These are phyloP conservation scores for Rutstroemia sp. DNA, from an alignment of 2,329 filamentous ascomycete species.

Conservation along the genomic window DNA sequence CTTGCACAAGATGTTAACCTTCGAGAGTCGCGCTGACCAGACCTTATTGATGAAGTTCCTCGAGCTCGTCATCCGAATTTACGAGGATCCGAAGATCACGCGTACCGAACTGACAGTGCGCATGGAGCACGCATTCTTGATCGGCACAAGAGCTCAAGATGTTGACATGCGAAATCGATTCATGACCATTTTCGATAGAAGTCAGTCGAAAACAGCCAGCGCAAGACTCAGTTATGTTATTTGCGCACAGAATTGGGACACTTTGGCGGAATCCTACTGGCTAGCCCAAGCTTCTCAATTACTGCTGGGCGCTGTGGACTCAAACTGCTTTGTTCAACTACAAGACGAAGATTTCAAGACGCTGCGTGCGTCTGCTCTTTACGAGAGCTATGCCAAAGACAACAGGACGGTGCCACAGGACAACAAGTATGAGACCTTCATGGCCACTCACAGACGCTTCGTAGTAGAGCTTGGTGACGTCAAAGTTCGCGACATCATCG, in stretches of 20 bases:
- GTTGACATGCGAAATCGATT: slow-evolving; percentile 97
- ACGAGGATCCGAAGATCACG: slow-evolving; percentile 94
- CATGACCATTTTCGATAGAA: slow-evolving; percentile 92
- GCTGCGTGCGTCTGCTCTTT: slow-evolving; percentile 65
- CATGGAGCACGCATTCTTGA: slow-evolving; percentile 96
- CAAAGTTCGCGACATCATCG: slow-evolving; percentile 79
- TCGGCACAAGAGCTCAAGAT: slow-evolving; percentile 86
- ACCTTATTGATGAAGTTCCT: slow-evolving; percentile 89
- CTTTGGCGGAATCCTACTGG: slow-evolving; percentile 92
- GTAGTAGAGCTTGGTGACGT: slow-evolving; percentile 76
- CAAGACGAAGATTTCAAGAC: slow-evolving; percentile 79
- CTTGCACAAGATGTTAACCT: slow-evolving; percentile 96
- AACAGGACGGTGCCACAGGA: slow-evolving; percentile 63
- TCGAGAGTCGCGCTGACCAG: slow-evolving; percentile 76
- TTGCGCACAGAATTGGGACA: slow-evolving; percentile 93
- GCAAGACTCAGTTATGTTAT: slow-evolving; percentile 85
- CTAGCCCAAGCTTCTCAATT: slow-evolving; percentile 90
- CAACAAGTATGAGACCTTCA: slow-evolving; percentile 71
- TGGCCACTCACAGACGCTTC: slow-evolving; percentile 76
- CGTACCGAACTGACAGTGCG: slow-evolving; percentile 92
- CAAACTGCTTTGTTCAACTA: slow-evolving; percentile 69
- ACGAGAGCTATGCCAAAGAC: slow-evolving; percentile 68
- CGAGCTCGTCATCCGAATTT: slow-evolving; percentile 93
- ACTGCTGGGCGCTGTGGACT: slow-evolving; percentile 83
- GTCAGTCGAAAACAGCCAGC: slow-evolving; percentile 84